Conservation (phyloP, 371 early-diverging fungal species). For the Apophysomyces ossiformis region DNA sequence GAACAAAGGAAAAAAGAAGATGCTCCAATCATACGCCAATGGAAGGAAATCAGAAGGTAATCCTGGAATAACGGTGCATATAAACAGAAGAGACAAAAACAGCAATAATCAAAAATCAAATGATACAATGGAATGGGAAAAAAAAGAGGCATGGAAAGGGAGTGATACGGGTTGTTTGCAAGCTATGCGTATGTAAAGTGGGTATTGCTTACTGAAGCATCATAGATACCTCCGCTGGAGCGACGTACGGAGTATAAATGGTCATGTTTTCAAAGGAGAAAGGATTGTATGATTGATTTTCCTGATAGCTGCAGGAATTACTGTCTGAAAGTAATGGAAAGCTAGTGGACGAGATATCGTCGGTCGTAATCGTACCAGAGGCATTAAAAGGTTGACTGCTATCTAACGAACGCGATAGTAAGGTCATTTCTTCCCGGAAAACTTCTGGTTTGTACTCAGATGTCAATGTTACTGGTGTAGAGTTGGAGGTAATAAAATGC, state of each 20-base stretch:
- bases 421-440: slow-evolving; percentile 16
- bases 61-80: background rate
- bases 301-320: background rate
- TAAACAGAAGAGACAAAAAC: slow-evolving; percentile 1
- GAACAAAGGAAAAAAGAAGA: slow-evolving; percentile 13
- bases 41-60: slow-evolving; percentile 10
- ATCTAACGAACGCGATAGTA: slow-evolving; percentile 6
- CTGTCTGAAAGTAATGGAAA: background rate
- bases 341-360: slow-evolving; percentile 1
- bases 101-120: slow-evolving; percentile 5
- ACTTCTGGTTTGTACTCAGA: slow-evolving; percentile 43
- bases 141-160: background rate
- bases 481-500: slow-evolving; percentile 20
- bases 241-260: slow-evolving; percentile 18
- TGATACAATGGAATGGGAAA: background rate
- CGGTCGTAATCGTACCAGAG: background rate
- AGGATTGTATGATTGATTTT: background rate
- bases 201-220: slow-evolving; percentile 1
- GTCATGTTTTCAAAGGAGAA: background rate
- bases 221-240: slow-evolving; percentile 23
- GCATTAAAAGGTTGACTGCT: background rate
- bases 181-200: background rate
- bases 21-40: slow-evolving; percentile 18
- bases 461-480: slow-evolving; percentile 31
- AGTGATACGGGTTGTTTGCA: background rate